Evolutionary conservation across 345 rosid species (phyloP).

Genomic region (Moringa oleifera): DNA sequence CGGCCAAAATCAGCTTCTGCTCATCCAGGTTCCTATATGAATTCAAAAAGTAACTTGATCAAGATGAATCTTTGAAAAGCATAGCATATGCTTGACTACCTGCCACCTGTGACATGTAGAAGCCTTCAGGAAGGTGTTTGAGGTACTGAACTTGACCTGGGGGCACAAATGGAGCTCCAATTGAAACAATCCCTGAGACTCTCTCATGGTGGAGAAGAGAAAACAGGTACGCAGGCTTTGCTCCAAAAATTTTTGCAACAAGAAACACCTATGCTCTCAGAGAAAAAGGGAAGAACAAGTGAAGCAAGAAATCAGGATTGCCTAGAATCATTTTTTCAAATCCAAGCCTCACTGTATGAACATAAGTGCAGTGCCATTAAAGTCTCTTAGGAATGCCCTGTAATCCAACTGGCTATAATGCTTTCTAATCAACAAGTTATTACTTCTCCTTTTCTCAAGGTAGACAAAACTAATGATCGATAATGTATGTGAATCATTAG

Average conservation of each 20-base stretch:
- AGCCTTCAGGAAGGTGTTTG: slow-evolving; percentile 48
- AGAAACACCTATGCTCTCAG: slow-evolving; percentile 36
- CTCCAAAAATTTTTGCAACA: slow-evolving; percentile 51
- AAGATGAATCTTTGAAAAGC: too few relatives aligned
- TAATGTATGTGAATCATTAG: too few relatives aligned
- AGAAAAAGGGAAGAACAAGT: not conserved
- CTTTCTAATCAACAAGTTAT: too few relatives aligned
- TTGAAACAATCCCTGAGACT: slow-evolving; percentile 37
- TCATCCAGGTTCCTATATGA: slow-evolving; percentile 38
- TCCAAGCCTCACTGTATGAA: too few relatives aligned
- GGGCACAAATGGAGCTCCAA: slow-evolving; percentile 41
- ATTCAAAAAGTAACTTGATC: too few relatives aligned
- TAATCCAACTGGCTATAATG: too few relatives aligned
- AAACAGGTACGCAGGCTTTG: slow-evolving; percentile 32
- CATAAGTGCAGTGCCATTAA: too few relatives aligned
- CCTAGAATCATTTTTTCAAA: too few relatives aligned
- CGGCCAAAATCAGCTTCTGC: slow-evolving; percentile 69
- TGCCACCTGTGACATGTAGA: slow-evolving; percentile 44
- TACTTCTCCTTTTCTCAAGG: too few relatives aligned
- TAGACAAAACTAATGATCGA: too few relatives aligned
- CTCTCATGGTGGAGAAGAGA: slow-evolving; percentile 42
- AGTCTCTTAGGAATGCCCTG: too few relatives aligned
- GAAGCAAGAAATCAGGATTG: slow-evolving; percentile 2
- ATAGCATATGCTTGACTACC: slow-evolving; percentile 19
- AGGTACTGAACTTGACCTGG: slow-evolving; percentile 15